phyloP scores from a whole-genome alignment of 2,329 filamentous ascomycete species.

The Ophioceras dolichostomum region DNA sequence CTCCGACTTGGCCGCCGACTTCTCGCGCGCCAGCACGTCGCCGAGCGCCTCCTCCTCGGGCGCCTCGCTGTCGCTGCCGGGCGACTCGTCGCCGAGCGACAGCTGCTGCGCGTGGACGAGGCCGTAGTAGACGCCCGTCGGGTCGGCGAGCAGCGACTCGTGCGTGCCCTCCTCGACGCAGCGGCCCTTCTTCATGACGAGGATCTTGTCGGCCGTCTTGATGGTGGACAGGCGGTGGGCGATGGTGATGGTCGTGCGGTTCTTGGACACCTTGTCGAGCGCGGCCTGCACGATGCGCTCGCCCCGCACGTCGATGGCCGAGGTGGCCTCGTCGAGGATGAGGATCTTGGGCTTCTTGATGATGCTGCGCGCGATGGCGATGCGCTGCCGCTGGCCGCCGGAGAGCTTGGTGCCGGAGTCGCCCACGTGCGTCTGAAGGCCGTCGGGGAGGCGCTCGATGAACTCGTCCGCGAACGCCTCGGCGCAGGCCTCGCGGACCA shows the following conservation, averaged over 20 bases:
- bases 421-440: conserved; percentile 12
- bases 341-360: conserved; percentile 54
- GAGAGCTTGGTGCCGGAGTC: conserved; percentile 37
- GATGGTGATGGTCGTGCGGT: conserved; percentile 84
- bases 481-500: conserved; percentile 40
- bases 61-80: conserved; percentile 20
- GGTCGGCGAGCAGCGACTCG: conserved; percentile 51
- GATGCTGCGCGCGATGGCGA: conserved; percentile 62
- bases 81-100: conserved; percentile 34
- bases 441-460: conserved; percentile 24
- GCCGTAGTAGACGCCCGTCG: conserved; percentile 49
- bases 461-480: conserved; percentile 48
- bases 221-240: conserved; percentile 51
- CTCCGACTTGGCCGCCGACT: conserved; percentile 29
- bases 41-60: conserved; percentile 27
- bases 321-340: conserved; percentile 63
- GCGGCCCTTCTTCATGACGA: conserved; percentile 60
- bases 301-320: conserved; percentile 49
- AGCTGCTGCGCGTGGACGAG: conserved; percentile 54
- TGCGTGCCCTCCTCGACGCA: conserved; percentile 68
- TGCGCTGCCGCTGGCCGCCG: conserved; percentile 60
- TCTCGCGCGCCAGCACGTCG: conserved; percentile 27
- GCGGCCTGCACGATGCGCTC: conserved; percentile 55
- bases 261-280: conserved; percentile 45
- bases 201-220: conserved; percentile 65